phyloP scores from a whole-genome alignment of 306 rosid genomes.

The Casuarina glauca region DNA sequence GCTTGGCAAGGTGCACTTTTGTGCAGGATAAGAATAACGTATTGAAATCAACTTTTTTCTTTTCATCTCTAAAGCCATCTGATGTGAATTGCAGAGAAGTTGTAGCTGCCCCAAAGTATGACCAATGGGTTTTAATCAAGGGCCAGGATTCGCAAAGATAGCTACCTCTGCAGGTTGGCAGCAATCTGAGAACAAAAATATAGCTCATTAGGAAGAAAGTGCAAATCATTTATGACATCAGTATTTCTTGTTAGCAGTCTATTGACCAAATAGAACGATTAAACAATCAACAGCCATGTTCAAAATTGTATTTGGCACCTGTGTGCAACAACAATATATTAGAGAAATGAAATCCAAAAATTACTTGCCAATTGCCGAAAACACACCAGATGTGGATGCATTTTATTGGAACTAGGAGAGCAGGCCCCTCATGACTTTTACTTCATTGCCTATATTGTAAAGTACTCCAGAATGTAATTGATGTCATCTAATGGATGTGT shows the following conservation, averaged over 20 bases:
- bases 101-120: constrained; percentile 20
- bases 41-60: constrained; percentile 27
- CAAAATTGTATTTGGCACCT: neutral
- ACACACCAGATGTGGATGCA: neutral
- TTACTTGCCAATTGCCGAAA: neutral
- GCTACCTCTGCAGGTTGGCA: constrained; percentile 36
- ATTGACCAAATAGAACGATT: neutral
- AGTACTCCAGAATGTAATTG: neutral
- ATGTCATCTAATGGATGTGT: too few species aligned
- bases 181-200: constrained; percentile 33
- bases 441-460: neutral
- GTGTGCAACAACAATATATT: neutral
- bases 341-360: neutral
- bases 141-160: constrained; percentile 26
- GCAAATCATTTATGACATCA: neutral
- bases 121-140: constrained; percentile 28
- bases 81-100: constrained; percentile 13
- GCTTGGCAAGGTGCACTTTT: constrained; percentile 35
- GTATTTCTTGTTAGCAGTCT: too few species aligned
- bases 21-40: constrained; percentile 40
- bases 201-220: neutral
- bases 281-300: neutral
- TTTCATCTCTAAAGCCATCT: constrained; percentile 30
- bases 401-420: neutral
- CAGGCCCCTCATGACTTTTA: neutral